Evolutionary conservation across 306 rosid species (phyloP).

Genomic region (Quercus engelmannii): DNA sequence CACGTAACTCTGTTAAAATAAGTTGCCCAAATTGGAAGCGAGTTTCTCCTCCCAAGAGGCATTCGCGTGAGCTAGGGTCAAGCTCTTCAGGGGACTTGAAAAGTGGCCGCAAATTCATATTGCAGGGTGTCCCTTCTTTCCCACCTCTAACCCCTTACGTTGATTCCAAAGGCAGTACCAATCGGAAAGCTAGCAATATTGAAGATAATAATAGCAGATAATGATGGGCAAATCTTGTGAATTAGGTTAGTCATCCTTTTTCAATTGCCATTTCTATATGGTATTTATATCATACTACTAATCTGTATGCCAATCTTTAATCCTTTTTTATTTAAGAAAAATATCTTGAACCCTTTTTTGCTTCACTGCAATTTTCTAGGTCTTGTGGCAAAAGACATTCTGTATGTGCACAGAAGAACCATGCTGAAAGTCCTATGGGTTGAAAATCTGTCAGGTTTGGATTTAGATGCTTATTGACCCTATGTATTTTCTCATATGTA

Average conservation of each 20-base stretch:
- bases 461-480: too few species aligned
- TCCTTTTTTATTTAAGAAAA: neutral
- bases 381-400: too few species aligned
- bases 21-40: slow-evolving; percentile 65
- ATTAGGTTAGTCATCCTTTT: slow-evolving; percentile 3
- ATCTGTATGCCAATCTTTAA: neutral
- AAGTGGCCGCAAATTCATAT: slow-evolving; percentile 50
- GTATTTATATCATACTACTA: neutral
- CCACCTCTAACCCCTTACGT: slow-evolving; percentile 60
- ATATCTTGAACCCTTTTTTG: neutral
- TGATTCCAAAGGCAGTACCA: slow-evolving; percentile 24
- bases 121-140: slow-evolving; percentile 50
- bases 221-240: slow-evolving; percentile 15
- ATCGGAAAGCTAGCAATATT: slow-evolving; percentile 20
- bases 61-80: slow-evolving; percentile 31
- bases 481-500: neutral
- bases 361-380: slow-evolving; percentile 6
- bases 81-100: slow-evolving; percentile 47
- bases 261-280: neutral
- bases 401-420: too few species aligned
- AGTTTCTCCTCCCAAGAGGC: slow-evolving; percentile 65
- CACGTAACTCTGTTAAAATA: slow-evolving; percentile 37
- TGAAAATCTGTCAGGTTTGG: too few species aligned
- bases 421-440: too few species aligned
- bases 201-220: slow-evolving; percentile 16